Conservation (phyloP, 108 stramenopile species). For the Conticribra guillardii region DNA sequence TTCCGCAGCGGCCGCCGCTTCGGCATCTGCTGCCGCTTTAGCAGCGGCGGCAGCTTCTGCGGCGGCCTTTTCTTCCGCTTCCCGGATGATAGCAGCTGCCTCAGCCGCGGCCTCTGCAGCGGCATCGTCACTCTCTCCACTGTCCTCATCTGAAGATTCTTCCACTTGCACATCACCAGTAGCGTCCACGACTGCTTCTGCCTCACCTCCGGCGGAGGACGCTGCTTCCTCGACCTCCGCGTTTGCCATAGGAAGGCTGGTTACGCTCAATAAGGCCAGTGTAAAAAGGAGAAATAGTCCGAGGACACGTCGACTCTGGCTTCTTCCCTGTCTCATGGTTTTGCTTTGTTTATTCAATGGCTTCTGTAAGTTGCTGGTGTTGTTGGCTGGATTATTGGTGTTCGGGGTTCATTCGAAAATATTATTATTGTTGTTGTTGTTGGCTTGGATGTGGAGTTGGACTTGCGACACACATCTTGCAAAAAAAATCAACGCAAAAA, state of each 20-base stretch:
- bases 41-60: slow-evolving; percentile 10
- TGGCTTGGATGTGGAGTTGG: too few relatives aligned
- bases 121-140: slow-evolving; percentile 10
- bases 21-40: slow-evolving; percentile 4
- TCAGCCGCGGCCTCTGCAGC: slow-evolving; percentile 1
- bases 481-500: too few relatives aligned
- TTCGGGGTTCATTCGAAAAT: too few relatives aligned
- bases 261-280: slow-evolving; percentile 25
- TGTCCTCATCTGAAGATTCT: slow-evolving; percentile 6
- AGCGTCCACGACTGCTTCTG: slow-evolving; percentile 28
- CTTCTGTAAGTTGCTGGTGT: too few relatives aligned
- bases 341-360: background rate
- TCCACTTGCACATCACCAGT: slow-evolving; percentile 32
- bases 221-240: slow-evolving; percentile 23
- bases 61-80: slow-evolving; percentile 19
- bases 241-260: slow-evolving; percentile 19
- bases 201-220: slow-evolving; percentile 1
- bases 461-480: too few relatives aligned
- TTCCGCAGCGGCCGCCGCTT: background rate
- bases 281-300: slow-evolving; percentile 29
- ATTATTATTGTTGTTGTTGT: too few relatives aligned
- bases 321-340: background rate
- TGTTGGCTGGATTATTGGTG: too few relatives aligned
- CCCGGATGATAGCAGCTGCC: slow-evolving; percentile 5
- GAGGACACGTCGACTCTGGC: slow-evolving; percentile 23